Conservation (phyloP, 306 rosid species). For the Mucuna pruriens region DNA sequence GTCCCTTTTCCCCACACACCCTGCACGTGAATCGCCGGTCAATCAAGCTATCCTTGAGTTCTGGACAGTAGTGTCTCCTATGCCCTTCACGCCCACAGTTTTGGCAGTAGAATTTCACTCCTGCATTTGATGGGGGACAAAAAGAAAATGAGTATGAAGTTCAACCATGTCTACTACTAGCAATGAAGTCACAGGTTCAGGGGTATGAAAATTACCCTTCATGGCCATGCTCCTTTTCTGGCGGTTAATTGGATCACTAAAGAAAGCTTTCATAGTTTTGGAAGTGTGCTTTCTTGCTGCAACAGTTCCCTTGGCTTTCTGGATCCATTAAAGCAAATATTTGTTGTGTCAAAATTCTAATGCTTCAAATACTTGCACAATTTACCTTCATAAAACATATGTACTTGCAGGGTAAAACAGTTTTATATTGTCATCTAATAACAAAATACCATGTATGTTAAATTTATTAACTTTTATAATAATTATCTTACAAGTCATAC, state of each 20-base stretch:
- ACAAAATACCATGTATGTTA: too few species aligned
- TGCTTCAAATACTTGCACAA: slow-evolving; percentile 22
- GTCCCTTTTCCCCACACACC: slow-evolving; percentile 79
- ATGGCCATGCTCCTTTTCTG: slow-evolving; percentile 83
- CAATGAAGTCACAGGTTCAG: slow-evolving; percentile 13
- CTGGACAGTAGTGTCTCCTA: slow-evolving; percentile 87
- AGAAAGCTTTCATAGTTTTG: slow-evolving; percentile 75
- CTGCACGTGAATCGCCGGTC: slow-evolving; percentile 58
- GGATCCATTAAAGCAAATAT: slow-evolving; percentile 38
- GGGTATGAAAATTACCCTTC: slow-evolving; percentile 63
- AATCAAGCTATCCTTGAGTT: slow-evolving; percentile 56
- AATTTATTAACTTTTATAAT: too few species aligned
- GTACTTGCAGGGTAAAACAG: too few species aligned
- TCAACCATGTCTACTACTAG: slow-evolving; percentile 22
- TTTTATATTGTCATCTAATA: too few species aligned
- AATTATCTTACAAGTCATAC: too few species aligned
- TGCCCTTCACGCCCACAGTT: slow-evolving; percentile 96
- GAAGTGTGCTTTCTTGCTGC: slow-evolving; percentile 85
- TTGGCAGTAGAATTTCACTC: slow-evolving; percentile 77
- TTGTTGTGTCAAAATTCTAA: slow-evolving; percentile 5
- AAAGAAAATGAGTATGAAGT: slow-evolving; percentile 7
- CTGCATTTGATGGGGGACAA: slow-evolving; percentile 49
- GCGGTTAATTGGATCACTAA: slow-evolving; percentile 91
- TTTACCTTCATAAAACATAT: too few species aligned
- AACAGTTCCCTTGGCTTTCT: slow-evolving; percentile 87